Evolutionary conservation across 1,284 basidiomycete genomes (phyloP).

Genomic region (Pseudozyma hubeiensis): DNA sequence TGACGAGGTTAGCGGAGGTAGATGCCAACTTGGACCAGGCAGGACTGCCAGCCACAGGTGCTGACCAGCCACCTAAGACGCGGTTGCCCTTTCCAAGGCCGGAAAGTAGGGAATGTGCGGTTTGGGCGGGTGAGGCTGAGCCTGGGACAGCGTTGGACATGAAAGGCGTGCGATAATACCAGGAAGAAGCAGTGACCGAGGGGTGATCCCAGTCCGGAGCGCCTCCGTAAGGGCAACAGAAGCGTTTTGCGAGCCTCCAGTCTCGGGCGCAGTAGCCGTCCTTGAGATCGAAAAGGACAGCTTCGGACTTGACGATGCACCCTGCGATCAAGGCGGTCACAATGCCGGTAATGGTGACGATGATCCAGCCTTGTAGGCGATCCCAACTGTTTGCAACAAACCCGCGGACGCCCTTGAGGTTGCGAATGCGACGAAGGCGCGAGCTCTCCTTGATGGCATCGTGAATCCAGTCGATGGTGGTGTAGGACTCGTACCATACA

Average conservation of each 20-base stretch:
- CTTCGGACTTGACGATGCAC: slow-evolving; percentile 85
- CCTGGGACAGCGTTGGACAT: slow-evolving; percentile 10
- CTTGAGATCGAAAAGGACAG: slow-evolving; percentile 92
- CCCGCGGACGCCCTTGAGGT: slow-evolving; percentile 73
- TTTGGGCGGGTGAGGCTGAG: slow-evolving; percentile 18
- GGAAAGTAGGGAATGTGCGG: slow-evolving; percentile 35
- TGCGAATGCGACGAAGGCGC: slow-evolving; percentile 65
- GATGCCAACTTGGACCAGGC: slow-evolving; percentile 53
- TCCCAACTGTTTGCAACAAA: slow-evolving; percentile 79
- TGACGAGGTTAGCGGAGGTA: slow-evolving; percentile 3
- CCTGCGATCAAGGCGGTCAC: slow-evolving; percentile 76
- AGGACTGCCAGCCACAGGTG: slow-evolving; percentile 57
- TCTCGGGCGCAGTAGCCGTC: slow-evolving; percentile 83
- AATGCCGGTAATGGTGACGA: slow-evolving; percentile 78
- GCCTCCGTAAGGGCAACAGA: slow-evolving; percentile 76
- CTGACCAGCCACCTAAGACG: slow-evolving; percentile 56
- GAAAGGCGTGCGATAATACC: slow-evolving; percentile 41
- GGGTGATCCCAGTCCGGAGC: slow-evolving; percentile 50
- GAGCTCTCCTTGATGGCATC: slow-evolving; percentile 69
- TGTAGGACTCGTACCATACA: slow-evolving; percentile 64
- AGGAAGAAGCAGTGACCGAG: slow-evolving; percentile 14
- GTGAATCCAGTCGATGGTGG: slow-evolving; percentile 69
- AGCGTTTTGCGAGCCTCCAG: slow-evolving; percentile 82
- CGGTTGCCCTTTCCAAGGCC: slow-evolving; percentile 51
- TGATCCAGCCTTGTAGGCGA: slow-evolving; percentile 83